Evolutionary conservation across 1,284 basidiomycete species (phyloP), one percentile per base, ranked within the genome.

Genomic region (Irpex lacteus): DNA sequence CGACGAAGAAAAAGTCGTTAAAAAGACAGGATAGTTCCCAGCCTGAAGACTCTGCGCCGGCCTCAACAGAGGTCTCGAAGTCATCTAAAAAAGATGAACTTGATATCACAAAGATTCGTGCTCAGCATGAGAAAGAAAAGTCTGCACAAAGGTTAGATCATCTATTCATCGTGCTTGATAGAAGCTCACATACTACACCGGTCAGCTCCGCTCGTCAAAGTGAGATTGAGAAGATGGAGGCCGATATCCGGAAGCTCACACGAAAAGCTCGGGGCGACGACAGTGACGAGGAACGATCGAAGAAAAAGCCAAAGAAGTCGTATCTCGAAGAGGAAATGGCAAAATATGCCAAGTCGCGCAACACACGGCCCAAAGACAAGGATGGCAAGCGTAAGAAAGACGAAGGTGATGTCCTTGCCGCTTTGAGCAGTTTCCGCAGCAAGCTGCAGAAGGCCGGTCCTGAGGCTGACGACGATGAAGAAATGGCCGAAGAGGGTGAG

Each of bases 191-290:
- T 9, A 9, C 57, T 9, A 18, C 7, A n/a, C 4, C 36, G 11
- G 38, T n/a, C 68, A 94, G 91, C 58, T 82, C 84, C 38, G 78
- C 85, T 7, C 88, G 91, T 32, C 85, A 88, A 72, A 82, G 86
- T 4, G 91, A 96, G 74, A 96, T 98, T 63, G 90, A 88, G 70
- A 88, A 86, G 68, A 92, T 98, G 85, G 92, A 98, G 75, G 89
- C 88, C 3, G 92, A 95, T 61, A 91, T 98, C 63, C 88, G 92
- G 32, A 90, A 86, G 68, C 82, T 96, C 7, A 82, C 83, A 21
- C 83, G 83, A 63, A 81, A 81, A 60, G 81, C 82, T 7, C 78
- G 76, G 8, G 84, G 82, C 0, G 80, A 81, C 8, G 85, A 85
- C 60, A 85, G 83, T 32, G 88, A 88, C 61, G 86, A 89, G 11